A percentile compares a stretch with the other conserved stretches of the same genome.
Conservation (phyloP, 768 basidiomycete species). For the Termitomyces sp. region DNA sequence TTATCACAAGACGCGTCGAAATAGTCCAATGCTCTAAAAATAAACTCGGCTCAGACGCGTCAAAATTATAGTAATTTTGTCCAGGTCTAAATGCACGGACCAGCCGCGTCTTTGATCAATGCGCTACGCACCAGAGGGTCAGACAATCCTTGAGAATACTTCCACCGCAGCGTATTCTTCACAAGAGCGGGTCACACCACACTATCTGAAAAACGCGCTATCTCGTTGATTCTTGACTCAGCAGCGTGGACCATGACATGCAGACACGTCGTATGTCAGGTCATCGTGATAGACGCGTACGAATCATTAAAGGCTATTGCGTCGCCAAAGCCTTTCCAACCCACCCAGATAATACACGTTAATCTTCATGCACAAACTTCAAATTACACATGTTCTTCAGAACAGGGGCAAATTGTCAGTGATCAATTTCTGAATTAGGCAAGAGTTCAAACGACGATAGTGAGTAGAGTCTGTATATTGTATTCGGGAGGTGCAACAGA, state of each 20-base stretch:
- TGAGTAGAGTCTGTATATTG: too few species aligned
- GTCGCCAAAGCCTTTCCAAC: not conserved
- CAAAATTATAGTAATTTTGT: not conserved
- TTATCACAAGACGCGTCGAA: not conserved
- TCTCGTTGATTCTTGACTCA: not conserved
- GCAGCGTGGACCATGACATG: not conserved
- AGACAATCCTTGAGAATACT: not conserved
- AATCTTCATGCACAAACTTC: too few species aligned
- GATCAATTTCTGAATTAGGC: too few species aligned
- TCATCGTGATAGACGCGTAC: not conserved
- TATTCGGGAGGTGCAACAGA: too few species aligned
- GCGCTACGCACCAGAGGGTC: not conserved
- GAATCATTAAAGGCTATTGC: not conserved
- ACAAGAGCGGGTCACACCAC: not conserved
- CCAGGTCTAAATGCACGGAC: not conserved
- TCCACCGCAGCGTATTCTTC: not conserved
- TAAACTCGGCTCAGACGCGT: not conserved
- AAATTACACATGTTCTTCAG: too few species aligned
- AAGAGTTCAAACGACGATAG: too few species aligned
- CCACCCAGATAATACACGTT: not conserved
- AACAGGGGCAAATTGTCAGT: too few species aligned
- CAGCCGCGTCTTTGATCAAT: not conserved
- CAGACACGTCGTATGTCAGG: not conserved
- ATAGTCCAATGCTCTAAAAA: not conserved
- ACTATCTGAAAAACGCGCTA: not conserved